Base-by-base conservation (phyloP, 2,329 filamentous ascomycete genomes). In the Alternaria angustiovoidea region DNA sequence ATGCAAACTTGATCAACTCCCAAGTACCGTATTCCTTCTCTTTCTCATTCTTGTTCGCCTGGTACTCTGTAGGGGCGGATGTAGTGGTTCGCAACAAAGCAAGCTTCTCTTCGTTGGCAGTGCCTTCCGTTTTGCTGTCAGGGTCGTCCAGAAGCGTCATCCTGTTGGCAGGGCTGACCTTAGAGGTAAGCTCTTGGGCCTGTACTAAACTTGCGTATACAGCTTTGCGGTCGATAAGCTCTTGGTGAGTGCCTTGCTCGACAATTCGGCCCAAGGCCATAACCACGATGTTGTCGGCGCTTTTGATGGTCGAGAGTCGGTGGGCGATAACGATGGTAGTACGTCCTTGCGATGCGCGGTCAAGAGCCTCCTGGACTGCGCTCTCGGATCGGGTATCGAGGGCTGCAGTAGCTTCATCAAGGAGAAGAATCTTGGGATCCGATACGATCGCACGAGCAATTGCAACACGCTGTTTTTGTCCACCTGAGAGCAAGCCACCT, bases 301-400 rank as follows among this genome's bases (percentile, higher is more conserved):
- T 89, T 78, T 89, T 93, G 81, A 99, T 97, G 6, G 95, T 99
- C 0, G 93, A 97, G 8, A 99, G 84, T 68, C 94, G 90, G 81
- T 99, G 95, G 43, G 95, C 95, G 78, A 99, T 98, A 7, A 94
- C 92, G 69, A 98, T 97, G 2, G 95, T 98, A 0, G 95, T 99
- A 54, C 95, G 88, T 24, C 94, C 94, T 64, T 91, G 86, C 1
- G 93, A 87, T 26, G 94, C 95, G 51, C 87, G 90, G 71, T 98
- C 94, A 8, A 99, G 85, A 18, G 95, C 95, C 42, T 92, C 92
- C 78, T 98, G 95, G 1, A 99, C 94, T 9, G 96, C 91, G 46
- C 92, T 93, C 80, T 99, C 95, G 0, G 93, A 96, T 75, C 95
- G 94, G 22, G 94, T 97, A 74, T 99, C 95, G 0, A 99, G 85